phyloP scores from a whole-genome alignment of 768 basidiomycete genomes.

The Kwoniella europaea region DNA sequence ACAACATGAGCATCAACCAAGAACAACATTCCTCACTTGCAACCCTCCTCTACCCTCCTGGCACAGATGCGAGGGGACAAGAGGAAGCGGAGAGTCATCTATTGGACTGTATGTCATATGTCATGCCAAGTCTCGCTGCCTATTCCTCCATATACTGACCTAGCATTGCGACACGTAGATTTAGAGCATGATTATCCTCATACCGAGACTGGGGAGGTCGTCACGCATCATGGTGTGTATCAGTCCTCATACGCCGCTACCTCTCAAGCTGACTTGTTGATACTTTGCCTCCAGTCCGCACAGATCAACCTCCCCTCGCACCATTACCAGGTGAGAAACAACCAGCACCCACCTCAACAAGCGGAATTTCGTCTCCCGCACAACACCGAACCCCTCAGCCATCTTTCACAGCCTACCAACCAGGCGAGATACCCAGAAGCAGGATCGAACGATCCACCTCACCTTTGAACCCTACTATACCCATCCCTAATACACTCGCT shows the following conservation, averaged over 20 bases:
- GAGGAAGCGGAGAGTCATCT: slow-evolving; percentile 19
- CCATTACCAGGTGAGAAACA: slow-evolving; percentile 9
- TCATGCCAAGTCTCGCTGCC: background rate
- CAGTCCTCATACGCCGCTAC: too few species aligned
- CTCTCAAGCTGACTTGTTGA: too few species aligned
- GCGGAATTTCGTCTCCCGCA: background rate
- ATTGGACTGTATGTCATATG: slow-evolving; percentile 20
- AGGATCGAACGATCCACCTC: slow-evolving; percentile 1
- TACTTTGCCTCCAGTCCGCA: background rate
- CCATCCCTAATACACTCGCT: slow-evolving; percentile 10
- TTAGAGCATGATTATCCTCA: slow-evolving; percentile 16
- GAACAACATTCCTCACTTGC: slow-evolving; percentile 18
- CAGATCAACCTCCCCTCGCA: slow-evolving; percentile 1
- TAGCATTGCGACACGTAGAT: slow-evolving; percentile 4
- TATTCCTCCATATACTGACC: too few species aligned
- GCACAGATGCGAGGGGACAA: slow-evolving; percentile 2
- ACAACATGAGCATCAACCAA: slow-evolving; percentile 8
- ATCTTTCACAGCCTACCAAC: background rate
- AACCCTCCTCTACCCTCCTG: slow-evolving; percentile 10
- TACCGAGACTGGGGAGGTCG: slow-evolving; percentile 13
- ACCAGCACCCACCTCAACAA: background rate
- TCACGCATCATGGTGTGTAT: slow-evolving; percentile 1
- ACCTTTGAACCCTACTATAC: slow-evolving; percentile 14
- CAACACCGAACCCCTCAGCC: background rate
- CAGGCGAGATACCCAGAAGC: background rate